Evolutionary conservation across 2,329 filamentous ascomycete species (phyloP).

Genomic region (Diaporthe vaccinii): DNA sequence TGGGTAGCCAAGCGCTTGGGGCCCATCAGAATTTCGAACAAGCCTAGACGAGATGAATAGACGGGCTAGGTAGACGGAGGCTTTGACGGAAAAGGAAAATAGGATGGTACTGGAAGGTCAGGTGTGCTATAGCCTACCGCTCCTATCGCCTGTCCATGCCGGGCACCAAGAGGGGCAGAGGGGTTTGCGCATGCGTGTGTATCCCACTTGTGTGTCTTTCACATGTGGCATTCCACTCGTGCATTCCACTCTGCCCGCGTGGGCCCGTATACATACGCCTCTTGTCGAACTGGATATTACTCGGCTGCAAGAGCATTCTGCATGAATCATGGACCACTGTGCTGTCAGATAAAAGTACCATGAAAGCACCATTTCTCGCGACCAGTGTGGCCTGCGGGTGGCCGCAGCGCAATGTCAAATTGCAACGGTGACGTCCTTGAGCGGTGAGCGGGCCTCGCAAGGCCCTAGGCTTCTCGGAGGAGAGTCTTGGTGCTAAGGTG

Average conservation of each 20-base stretch:
- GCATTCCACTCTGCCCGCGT: conserved; percentile 21
- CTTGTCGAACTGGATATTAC: conserved; percentile 2
- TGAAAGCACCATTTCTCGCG: not conserved
- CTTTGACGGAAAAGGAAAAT: conserved; percentile 22
- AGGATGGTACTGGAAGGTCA: conserved; percentile 15
- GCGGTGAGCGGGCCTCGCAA: not conserved
- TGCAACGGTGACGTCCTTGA: conserved; percentile 3
- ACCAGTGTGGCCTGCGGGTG: not conserved
- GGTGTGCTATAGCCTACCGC: conserved; percentile 20
- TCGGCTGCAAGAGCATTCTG: not conserved
- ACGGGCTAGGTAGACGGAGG: conserved; percentile 10
- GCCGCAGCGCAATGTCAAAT: not conserved
- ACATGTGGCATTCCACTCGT: not conserved
- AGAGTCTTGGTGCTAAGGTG: not conserved
- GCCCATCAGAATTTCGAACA: conserved; percentile 24
- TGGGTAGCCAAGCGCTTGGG: conserved; percentile 24
- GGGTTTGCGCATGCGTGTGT: conserved; percentile 1
- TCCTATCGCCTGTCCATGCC: conserved; percentile 2
- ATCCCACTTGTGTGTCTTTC: not conserved
- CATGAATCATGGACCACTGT: conserved; percentile 21
- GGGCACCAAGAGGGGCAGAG: conserved; percentile 12
- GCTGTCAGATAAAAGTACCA: not conserved
- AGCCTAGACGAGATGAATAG: conserved; percentile 13
- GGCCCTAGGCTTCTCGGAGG: not conserved
- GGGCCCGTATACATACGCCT: not conserved